Conservation (phyloP, 202 grass and related monocot genomes). For the Elaeis oleifera region DNA sequence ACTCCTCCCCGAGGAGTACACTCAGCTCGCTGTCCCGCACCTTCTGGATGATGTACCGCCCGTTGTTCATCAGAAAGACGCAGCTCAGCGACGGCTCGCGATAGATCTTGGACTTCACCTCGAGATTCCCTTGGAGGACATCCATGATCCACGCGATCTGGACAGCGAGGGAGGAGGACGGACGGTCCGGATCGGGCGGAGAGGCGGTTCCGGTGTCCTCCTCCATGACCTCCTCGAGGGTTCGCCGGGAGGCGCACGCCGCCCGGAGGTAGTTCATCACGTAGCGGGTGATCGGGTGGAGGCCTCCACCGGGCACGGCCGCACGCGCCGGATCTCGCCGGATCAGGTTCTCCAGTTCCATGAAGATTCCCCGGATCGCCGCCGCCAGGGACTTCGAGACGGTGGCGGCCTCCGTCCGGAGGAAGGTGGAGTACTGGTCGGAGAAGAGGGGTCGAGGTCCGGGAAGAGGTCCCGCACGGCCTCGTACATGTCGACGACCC, state of each 20-base stretch:
- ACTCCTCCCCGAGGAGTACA: conserved; percentile 80
- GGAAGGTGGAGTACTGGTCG: conserved; percentile 72
- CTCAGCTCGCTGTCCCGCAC: conserved; percentile 78
- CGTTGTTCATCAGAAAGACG: conserved; percentile 92
- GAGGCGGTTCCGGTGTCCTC: conserved; percentile 43
- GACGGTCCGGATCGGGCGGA: conserved; percentile 63
- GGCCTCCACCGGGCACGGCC: conserved; percentile 52
- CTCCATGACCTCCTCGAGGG: conserved; percentile 92
- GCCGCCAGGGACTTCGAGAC: conserved; percentile 57
- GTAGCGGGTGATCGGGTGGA: conserved; percentile 89
- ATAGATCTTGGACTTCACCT: conserved; percentile 82
- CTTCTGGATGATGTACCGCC: conserved; percentile 84
- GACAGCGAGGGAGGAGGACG: conserved; percentile 72
- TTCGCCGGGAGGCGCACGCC: conserved; percentile 71
- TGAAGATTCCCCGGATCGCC: conserved; percentile 89
- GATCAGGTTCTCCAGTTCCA: conserved; percentile 93
- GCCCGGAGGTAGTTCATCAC: conserved; percentile 96
- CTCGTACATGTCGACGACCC: conserved; percentile 93
- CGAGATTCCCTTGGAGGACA: conserved; percentile 82
- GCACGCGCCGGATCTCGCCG: conserved; percentile 73
- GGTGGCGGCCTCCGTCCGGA: conserved; percentile 59
- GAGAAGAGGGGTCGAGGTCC: conserved; percentile 76
- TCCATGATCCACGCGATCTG: conserved; percentile 99
- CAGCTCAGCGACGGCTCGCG: conserved; percentile 58
- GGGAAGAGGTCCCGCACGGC: conserved; percentile 72